Evolutionary conservation across 2,329 filamentous ascomycete genomes (phyloP).

Genomic region (Hymenoscyphus infarciens): DNA sequence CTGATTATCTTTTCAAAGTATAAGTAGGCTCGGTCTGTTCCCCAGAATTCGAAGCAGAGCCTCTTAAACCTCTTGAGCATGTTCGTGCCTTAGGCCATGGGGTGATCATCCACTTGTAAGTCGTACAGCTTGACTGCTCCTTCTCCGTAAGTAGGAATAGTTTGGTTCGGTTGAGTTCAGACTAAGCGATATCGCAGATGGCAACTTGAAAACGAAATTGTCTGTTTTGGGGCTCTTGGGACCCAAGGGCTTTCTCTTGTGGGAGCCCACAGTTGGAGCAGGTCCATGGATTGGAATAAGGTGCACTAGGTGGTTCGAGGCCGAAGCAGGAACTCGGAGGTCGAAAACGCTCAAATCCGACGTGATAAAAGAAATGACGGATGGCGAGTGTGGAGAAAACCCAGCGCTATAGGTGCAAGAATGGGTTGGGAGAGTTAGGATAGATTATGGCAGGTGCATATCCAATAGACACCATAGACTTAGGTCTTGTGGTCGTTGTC

Average conservation of each 20-base stretch:
- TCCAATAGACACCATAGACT: too few relatives aligned
- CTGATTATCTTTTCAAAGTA: too few relatives aligned
- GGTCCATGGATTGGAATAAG: conserved; percentile 78
- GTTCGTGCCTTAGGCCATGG: conserved; percentile 86
- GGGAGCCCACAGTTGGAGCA: conserved; percentile 36
- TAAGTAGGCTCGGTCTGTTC: too few relatives aligned
- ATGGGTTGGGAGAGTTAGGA: conserved; percentile 85
- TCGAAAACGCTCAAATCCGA: conserved; percentile 92
- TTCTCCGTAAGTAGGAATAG: conserved; percentile 85
- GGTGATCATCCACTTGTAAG: conserved; percentile 73
- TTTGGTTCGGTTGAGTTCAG: conserved; percentile 94
- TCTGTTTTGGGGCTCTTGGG: too few relatives aligned
- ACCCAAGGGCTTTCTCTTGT: conserved; percentile 11
- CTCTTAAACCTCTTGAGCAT: conserved; percentile 81
- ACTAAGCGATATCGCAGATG: conserved; percentile 93
- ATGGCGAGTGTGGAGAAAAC: conserved; percentile 84
- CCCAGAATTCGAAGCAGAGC: too few relatives aligned
- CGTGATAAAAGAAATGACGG: conserved; percentile 80
- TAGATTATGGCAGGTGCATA: conserved; percentile 49
- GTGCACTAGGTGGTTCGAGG: conserved; percentile 81
- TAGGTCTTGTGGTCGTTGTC: too few relatives aligned
- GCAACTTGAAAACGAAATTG: conserved; percentile 76
- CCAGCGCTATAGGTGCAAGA: conserved; percentile 91
- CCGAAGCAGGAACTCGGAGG: conserved; percentile 78
- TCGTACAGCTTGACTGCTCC: conserved; percentile 95